These are phyloP conservation scores for Macrocybe gigantea DNA, from an alignment of 768 basidiomycete genomes.

Conservation along the genomic window DNA sequence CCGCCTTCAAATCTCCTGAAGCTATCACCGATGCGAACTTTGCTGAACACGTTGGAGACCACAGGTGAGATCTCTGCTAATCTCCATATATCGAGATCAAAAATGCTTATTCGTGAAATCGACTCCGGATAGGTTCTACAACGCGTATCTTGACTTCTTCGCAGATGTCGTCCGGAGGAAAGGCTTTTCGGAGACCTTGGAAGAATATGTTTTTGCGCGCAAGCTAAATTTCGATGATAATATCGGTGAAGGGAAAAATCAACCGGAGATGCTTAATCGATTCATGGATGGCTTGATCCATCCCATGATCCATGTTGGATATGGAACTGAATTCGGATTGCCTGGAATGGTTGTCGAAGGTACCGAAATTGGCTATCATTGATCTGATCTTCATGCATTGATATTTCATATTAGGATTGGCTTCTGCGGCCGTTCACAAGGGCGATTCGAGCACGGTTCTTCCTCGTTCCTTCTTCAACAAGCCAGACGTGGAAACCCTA, in stretches of 20 bases:
- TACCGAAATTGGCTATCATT: conserved; percentile 10
- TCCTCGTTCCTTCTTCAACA: conserved; percentile 18
- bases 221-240: conserved; percentile 31
- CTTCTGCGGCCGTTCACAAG: conserved; percentile 44
- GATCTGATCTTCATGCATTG: conserved; percentile 4
- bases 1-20: conserved; percentile 35
- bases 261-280: conserved; percentile 42
- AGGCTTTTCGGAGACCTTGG: conserved; percentile 35
- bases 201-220: conserved; percentile 45
- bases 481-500: background rate
- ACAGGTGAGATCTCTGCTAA: conserved; percentile 29
- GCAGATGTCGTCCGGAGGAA: conserved; percentile 29
- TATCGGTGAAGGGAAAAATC: conserved; percentile 20
- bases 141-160: conserved; percentile 49
- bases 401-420: conserved; percentile 21
- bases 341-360: conserved; percentile 57
- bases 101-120: too few relatives aligned
- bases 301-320: conserved; percentile 58
- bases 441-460: conserved; percentile 28
- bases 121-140: conserved; percentile 38
- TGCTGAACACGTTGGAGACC: conserved; percentile 50
- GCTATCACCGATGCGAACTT: conserved; percentile 42
- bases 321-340: conserved; percentile 55
- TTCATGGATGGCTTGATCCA: conserved; percentile 55
- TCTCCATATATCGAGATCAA: background rate